phyloP scores from a whole-genome alignment of 306 rosid species.

The barrel medic (Medicago truncatula) region DNA sequence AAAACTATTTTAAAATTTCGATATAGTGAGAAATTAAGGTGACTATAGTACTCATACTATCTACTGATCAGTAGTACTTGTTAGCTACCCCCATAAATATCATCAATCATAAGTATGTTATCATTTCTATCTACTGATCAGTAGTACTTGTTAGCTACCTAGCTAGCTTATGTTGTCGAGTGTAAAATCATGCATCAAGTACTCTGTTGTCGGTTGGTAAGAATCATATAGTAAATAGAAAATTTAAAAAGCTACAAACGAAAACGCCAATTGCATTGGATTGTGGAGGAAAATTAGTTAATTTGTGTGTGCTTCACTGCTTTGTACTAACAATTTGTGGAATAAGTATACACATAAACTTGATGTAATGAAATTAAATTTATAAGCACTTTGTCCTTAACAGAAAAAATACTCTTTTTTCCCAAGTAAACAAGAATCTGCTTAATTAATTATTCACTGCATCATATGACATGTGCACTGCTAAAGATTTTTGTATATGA shows the following conservation, averaged over 20 bases:
- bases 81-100: too few relatives aligned
- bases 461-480: conserved; percentile 37
- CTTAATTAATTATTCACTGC: background rate
- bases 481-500: conserved; percentile 26
- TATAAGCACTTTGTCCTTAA: background rate
- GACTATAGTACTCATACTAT: too few relatives aligned
- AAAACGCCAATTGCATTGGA: conserved; percentile 26
- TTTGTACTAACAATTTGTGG: background rate
- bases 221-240: too few relatives aligned
- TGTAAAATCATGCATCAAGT: conserved; percentile 3
- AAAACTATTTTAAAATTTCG: too few relatives aligned
- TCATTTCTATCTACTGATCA: conserved; percentile 14
- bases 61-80: too few relatives aligned
- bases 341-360: background rate
- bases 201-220: conserved; percentile 18
- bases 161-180: conserved; percentile 12
- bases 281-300: background rate
- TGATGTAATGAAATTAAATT: conserved; percentile 16
- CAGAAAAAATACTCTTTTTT: background rate
- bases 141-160: conserved; percentile 26
- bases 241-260: conserved; percentile 12
- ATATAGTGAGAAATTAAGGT: too few relatives aligned
- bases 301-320: too few relatives aligned
- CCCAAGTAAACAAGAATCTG: background rate
- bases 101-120: conserved; percentile 45